These are phyloP conservation scores for Fusarium tanahbumbuense DNA, from an alignment of 2,329 filamentous ascomycete species.

Conservation along the genomic window DNA sequence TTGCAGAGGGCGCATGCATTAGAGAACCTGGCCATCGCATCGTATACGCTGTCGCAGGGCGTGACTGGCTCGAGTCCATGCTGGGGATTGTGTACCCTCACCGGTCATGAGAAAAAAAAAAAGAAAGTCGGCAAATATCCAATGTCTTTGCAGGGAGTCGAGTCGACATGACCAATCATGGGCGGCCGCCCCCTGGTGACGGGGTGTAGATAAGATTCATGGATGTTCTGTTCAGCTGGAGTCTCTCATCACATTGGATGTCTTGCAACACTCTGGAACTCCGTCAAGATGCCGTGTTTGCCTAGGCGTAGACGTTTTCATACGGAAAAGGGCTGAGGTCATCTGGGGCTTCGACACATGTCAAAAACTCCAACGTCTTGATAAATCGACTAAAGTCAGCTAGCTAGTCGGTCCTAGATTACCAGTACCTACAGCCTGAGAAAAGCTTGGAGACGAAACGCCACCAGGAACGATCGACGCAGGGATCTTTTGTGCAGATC, in stretches of 20 bases:
- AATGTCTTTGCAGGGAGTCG: conserved; percentile 32
- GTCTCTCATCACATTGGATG: conserved; percentile 25
- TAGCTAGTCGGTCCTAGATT: conserved; percentile 2
- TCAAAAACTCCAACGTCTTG: conserved; percentile 24
- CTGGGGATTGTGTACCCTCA: conserved; percentile 5
- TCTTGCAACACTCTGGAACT: conserved; percentile 18
- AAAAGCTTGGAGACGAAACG: conserved; percentile 35
- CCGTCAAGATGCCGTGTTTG: not conserved
- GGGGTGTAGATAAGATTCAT: conserved; percentile 29
- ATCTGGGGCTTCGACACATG: conserved; percentile 10
- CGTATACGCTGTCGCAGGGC: conserved; percentile 20
- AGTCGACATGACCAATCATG: conserved; percentile 36
- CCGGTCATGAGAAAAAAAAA: conserved; percentile 18
- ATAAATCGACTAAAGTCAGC: conserved; percentile 21
- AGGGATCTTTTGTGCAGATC: conserved; percentile 45
- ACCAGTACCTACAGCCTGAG: not conserved
- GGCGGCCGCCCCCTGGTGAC: conserved; percentile 25
- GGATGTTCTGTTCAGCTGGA: conserved; percentile 13
- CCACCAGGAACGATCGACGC: conserved; percentile 46
- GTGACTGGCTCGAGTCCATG: conserved; percentile 16
- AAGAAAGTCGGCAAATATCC: conserved; percentile 33
- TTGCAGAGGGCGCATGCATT: not conserved
- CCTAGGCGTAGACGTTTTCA: not conserved
- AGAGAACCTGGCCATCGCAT: not conserved
- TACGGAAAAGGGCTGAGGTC: not conserved